A percentile compares a stretch with the other conserved stretches of the same genome.
These are phyloP conservation scores for Trichocomaceae sp. DNA, from an alignment of 2,329 filamentous ascomycete species.

Conservation along the genomic window DNA sequence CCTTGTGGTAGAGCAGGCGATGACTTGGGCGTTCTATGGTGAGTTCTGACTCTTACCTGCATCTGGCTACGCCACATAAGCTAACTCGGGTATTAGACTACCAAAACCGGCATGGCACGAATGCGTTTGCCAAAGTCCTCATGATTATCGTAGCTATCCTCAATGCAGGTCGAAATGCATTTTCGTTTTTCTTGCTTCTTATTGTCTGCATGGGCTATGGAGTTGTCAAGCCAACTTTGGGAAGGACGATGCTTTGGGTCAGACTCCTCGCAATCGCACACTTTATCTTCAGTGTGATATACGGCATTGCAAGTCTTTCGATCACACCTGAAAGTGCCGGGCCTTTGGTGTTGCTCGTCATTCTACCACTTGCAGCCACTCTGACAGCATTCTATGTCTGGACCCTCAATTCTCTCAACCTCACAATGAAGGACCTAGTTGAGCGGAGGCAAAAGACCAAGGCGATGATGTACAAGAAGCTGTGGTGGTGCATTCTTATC, in stretches of 20 bases:
- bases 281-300: conserved; percentile 91
- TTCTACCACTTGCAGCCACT: conserved; percentile 83
- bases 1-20: conserved; percentile 88
- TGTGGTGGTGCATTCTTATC: conserved; percentile 94
- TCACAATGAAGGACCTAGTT: conserved; percentile 91
- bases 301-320: conserved; percentile 80
- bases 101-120: conserved; percentile 82
- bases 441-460: conserved; percentile 92
- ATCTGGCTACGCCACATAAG: not conserved
- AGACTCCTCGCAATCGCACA: conserved; percentile 85
- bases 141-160: conserved; percentile 88
- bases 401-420: conserved; percentile 92
- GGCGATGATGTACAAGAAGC: conserved; percentile 91
- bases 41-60: conserved; percentile 21
- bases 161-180: conserved; percentile 90
- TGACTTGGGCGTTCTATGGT: conserved; percentile 98
- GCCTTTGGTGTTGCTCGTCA: conserved; percentile 83
- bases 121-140: conserved; percentile 72
- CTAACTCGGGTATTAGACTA: conserved; percentile 59
- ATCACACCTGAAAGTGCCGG: conserved; percentile 86
- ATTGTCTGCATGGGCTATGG: conserved; percentile 99
- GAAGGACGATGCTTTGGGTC: conserved; percentile 89
- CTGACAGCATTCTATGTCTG: conserved; percentile 97
- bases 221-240: conserved; percentile 88
- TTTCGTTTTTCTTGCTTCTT: conserved; percentile 94